A percentile compares a stretch with the other conserved stretches of the same genome.
These are phyloP conservation scores for Psilocybe sp. DNA, from an alignment of 768 basidiomycete genomes.

Conservation along the genomic window DNA sequence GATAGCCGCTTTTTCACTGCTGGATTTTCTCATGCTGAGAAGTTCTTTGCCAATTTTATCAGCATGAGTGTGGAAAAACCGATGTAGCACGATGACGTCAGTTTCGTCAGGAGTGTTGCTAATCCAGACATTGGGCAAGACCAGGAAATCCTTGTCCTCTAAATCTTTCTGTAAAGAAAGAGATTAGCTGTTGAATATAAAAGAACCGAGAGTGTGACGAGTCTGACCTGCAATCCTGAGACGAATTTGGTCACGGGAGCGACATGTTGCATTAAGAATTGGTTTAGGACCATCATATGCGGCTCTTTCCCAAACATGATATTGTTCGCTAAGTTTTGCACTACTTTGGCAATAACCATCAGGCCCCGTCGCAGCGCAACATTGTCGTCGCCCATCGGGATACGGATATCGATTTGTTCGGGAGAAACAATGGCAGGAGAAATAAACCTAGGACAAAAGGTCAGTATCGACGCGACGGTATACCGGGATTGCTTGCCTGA, in stretches of 20 bases:
- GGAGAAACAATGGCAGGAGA: constrained; percentile 89
- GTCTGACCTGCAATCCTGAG: constrained; percentile 63
- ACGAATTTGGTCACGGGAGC: constrained; percentile 73
- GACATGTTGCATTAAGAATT: constrained; percentile 70
- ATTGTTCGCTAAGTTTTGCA: constrained; percentile 93
- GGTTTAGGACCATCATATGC: constrained; percentile 79
- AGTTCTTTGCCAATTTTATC: constrained; percentile 88
- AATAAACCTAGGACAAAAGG: constrained; percentile 61
- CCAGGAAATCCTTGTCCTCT: constrained; percentile 37
- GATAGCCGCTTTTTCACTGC: constrained; percentile 52
- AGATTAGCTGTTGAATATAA: not conserved
- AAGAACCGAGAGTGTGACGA: constrained; percentile 17
- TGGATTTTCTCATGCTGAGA: constrained; percentile 64
- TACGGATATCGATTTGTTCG: constrained; percentile 77
- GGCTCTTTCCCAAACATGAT: constrained; percentile 90
- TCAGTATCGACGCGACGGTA: not conserved
- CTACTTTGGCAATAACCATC: constrained; percentile 85
- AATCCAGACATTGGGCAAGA: constrained; percentile 39
- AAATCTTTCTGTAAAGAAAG: constrained; percentile 31
- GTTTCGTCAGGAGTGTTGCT: constrained; percentile 81
- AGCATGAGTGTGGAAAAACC: constrained; percentile 81
- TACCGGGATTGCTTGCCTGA: constrained; percentile 49
- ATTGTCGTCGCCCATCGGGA: constrained; percentile 57
- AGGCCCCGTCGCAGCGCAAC: constrained; percentile 68
- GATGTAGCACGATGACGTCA: constrained; percentile 78